Evolutionary conservation across 202 grass and related monocot genomes (phyloP).

Genomic region (Carex sylvatica): DNA sequence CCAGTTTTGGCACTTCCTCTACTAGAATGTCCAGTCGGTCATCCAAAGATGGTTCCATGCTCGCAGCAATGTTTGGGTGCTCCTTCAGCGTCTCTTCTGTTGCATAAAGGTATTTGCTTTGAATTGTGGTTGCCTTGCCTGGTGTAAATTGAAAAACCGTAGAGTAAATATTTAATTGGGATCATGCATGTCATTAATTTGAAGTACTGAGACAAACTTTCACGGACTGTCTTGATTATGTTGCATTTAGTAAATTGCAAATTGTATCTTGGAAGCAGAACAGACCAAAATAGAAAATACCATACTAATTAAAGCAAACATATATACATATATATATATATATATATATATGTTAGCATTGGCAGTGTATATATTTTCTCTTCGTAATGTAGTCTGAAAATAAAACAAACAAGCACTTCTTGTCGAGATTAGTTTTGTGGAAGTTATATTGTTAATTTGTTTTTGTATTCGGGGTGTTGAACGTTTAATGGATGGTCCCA

Average conservation of each 20-base stretch:
- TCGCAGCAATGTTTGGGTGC: conserved; percentile 25
- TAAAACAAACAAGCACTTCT: neutral
- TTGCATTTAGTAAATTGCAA: neutral
- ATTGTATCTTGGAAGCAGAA: neutral
- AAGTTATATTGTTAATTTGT: neutral
- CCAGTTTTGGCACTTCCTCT: conserved; percentile 27
- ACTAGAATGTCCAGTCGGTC: conserved; percentile 29
- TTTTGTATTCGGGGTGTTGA: neutral
- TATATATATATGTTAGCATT: too few species aligned
- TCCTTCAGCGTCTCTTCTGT: conserved; percentile 16
- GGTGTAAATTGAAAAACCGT: neutral
- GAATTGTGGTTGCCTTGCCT: conserved; percentile 30
- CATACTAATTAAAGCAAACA: too few species aligned
- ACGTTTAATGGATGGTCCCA: neutral
- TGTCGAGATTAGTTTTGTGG: neutral
- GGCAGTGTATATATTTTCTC: neutral
- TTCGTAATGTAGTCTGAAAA: neutral
- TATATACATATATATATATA: too few species aligned
- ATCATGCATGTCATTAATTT: too few species aligned
- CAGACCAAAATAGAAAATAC: neutral
- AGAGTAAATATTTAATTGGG: too few species aligned
- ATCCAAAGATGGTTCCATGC: conserved; percentile 31
- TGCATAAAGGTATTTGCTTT: conserved; percentile 24
- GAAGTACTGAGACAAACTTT: too few species aligned
- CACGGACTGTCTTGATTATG: neutral